Conservation (phyloP, 192 early-diverging fungal species). For the Coemansia biformis region DNA sequence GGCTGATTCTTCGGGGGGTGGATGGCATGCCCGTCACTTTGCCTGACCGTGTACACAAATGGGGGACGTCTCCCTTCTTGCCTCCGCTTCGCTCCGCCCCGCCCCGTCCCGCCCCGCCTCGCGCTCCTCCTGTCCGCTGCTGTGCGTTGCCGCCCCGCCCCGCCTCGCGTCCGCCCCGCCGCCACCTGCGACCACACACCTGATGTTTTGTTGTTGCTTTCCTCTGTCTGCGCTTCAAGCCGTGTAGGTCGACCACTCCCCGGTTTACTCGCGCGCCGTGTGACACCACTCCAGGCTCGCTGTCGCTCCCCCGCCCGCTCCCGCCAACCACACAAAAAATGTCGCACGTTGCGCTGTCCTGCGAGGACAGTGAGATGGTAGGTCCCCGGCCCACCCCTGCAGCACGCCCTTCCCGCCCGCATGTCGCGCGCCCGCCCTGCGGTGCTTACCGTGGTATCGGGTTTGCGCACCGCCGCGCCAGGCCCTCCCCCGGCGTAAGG, state of each 20-base stretch:
- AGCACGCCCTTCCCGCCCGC: not conserved
- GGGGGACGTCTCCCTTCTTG: not conserved
- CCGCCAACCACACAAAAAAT: slow-evolving; percentile 16
- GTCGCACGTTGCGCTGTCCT: slow-evolving; percentile 41
- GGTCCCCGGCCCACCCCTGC: slow-evolving; percentile 2
- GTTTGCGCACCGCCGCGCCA: not conserved
- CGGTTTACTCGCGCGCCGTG: not conserved
- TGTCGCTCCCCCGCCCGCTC: too few relatives aligned
- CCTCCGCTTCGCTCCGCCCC: not conserved
- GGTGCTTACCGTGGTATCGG: slow-evolving; percentile 9
- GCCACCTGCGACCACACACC: too few relatives aligned
- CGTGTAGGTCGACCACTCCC: not conserved
- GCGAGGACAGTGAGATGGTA: slow-evolving; percentile 50
- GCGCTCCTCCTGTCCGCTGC: not conserved
- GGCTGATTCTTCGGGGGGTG: slow-evolving; percentile 6
- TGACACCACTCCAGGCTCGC: not conserved
- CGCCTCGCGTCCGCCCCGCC: too few relatives aligned
- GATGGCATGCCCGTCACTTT: slow-evolving; percentile 1
- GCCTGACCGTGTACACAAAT: not conserved
- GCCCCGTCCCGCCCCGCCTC: not conserved
- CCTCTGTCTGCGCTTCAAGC: not conserved
- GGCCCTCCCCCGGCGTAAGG: too few relatives aligned
- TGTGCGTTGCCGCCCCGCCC: not conserved
- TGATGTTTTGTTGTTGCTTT: not conserved
- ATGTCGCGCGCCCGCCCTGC: not conserved